Evolutionary conservation across 2,329 filamentous ascomycete genomes (phyloP).

Genomic region (Fusarium sp.): DNA sequence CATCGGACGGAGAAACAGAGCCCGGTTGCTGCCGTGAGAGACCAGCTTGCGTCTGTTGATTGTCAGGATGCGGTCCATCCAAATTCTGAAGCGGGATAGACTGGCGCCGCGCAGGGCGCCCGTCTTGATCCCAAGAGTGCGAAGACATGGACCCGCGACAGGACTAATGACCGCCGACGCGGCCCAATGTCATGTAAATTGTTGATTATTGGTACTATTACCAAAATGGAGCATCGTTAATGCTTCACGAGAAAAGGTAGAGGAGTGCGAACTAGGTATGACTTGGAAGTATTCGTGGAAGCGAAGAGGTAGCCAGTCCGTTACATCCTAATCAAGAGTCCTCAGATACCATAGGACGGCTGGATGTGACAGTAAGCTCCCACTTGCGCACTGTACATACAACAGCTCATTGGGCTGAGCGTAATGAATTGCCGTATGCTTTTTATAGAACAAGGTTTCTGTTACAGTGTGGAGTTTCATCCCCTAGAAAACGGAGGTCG

Average conservation of each 20-base stretch:
- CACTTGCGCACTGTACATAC: constrained; percentile 35
- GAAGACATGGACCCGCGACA: constrained; percentile 49
- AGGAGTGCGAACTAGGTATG: constrained; percentile 26
- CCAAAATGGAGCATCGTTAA: constrained; percentile 40
- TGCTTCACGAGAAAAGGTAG: constrained; percentile 10
- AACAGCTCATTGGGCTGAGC: constrained; percentile 1
- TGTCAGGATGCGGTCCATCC: constrained; percentile 41
- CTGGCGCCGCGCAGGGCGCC: constrained; percentile 46
- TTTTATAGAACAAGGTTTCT: constrained; percentile 41
- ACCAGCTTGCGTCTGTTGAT: constrained; percentile 21
- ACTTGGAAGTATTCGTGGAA: constrained; percentile 18
- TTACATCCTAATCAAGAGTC: constrained; percentile 41
- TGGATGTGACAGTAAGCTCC: constrained; percentile 27
- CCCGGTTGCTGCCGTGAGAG: constrained; percentile 21
- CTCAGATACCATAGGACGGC: constrained; percentile 23
- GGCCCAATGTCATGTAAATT: constrained; percentile 42
- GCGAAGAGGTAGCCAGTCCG: constrained; percentile 34
- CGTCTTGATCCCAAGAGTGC: constrained; percentile 44
- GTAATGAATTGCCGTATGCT: constrained; percentile 25
- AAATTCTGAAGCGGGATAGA: constrained; percentile 81
- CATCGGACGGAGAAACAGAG: constrained; percentile 19
- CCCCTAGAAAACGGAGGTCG: constrained; percentile 34
- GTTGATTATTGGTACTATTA: constrained; percentile 6
- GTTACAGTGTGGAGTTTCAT: constrained; percentile 39
- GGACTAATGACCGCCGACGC: constrained; percentile 37